Percentiles rank a stretch among this genome's conserved stretches.
These are phyloP conservation scores for Trypanosoma melophagium DNA, from an alignment of 208 protist species.

Conservation along the genomic window DNA sequence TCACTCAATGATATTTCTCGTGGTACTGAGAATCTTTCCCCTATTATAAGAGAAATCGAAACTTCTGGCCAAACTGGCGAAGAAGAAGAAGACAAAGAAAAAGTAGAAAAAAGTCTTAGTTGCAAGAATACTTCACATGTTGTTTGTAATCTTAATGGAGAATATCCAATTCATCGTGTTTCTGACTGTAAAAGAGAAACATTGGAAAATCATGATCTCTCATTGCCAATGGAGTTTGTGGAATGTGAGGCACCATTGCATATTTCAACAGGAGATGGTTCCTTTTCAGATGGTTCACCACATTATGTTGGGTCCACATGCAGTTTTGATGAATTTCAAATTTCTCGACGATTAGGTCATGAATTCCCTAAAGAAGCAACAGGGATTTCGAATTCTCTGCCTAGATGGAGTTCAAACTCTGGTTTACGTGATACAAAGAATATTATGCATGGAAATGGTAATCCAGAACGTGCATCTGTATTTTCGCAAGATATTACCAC, in stretches of 20 bases:
- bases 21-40: neutral
- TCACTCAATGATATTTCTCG: neutral
- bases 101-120: too few relatives aligned
- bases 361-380: neutral
- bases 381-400: neutral
- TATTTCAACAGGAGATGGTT: neutral
- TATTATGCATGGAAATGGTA: too few relatives aligned
- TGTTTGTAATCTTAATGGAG: too few relatives aligned
- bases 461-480: too few relatives aligned
- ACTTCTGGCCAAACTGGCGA: neutral
- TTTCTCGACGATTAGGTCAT: neutral
- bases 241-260: too few relatives aligned
- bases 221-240: too few relatives aligned
- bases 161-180: too few relatives aligned
- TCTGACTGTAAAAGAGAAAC: too few relatives aligned
- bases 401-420: neutral
- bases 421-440: too few relatives aligned
- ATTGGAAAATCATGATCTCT: too few relatives aligned
- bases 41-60: neutral
- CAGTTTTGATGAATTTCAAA: neutral
- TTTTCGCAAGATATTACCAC: too few relatives aligned
- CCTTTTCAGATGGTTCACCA: neutral
- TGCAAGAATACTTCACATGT: too few relatives aligned
- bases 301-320: neutral
- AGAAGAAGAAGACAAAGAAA: neutral